Conservation (phyloP, 768 basidiomycete species). For the Psilocybe tampanensis region DNA sequence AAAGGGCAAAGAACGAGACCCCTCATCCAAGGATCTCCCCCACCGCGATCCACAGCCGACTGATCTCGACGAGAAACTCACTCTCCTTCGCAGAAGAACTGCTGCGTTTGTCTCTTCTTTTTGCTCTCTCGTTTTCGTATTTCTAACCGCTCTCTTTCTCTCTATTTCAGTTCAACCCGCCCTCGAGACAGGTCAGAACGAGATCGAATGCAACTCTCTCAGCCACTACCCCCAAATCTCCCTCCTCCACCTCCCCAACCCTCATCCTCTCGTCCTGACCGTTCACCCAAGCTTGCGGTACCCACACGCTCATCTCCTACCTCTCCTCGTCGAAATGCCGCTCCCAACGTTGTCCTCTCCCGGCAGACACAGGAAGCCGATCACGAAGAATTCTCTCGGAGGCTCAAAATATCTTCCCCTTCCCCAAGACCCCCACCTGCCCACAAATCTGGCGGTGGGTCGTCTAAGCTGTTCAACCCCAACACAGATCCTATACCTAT, state of each 20-base stretch:
- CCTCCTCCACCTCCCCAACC: too few species aligned
- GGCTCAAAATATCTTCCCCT: conserved; percentile 66
- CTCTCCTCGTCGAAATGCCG: conserved; percentile 37
- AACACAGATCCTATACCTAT: conserved; percentile 67
- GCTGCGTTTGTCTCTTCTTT: conserved; percentile 16
- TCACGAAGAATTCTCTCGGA: conserved; percentile 72
- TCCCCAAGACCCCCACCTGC: conserved; percentile 35
- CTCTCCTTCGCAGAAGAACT: conserved; percentile 54
- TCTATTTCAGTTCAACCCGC: conserved; percentile 41
- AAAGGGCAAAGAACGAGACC: conserved; percentile 47
- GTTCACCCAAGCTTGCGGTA: conserved; percentile 29
- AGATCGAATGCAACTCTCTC: conserved; percentile 28
- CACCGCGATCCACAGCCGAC: conserved; percentile 40
- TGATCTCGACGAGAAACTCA: conserved; percentile 58
- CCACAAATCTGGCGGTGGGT: conserved; percentile 33
- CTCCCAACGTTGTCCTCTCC: conserved; percentile 37
- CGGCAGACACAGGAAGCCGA: conserved; percentile 52
- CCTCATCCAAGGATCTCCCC: conserved; percentile 21
- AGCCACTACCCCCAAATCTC: conserved; percentile 12
- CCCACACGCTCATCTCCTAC: conserved; percentile 28
- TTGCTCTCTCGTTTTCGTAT: not conserved
- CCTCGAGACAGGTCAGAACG: conserved; percentile 51
- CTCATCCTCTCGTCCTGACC: conserved; percentile 24
- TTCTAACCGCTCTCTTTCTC: conserved; percentile 9
- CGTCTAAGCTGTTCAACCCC: conserved; percentile 70